Evolutionary conservation across 2,329 filamentous ascomycete genomes (phyloP), one percentile per base, ranked within the genome.

Genomic region (Calonectria naviculata): DNA sequence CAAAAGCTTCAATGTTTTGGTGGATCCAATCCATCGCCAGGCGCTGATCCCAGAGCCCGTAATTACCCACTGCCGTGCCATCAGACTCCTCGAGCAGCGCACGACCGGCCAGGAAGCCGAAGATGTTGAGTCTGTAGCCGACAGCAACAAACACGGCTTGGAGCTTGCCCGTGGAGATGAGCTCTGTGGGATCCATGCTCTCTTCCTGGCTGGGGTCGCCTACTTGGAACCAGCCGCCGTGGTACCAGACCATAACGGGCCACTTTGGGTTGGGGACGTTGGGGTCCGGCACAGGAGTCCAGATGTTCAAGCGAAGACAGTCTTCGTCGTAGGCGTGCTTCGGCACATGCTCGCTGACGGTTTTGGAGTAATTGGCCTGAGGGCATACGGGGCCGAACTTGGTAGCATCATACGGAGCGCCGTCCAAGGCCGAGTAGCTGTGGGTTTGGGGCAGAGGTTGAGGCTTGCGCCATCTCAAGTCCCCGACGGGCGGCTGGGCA

Each of bases 211-310:
- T 82, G 0, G 84, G 84, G 28, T 86, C 82, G 15, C 85, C 85
- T 36, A 86, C 80, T 70, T 87, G 85, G 71, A 87, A 86, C 85
- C 85, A 87, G 0, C 86, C 85, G 4, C 86, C 86, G 56, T 86
- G 83, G 1, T 84, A 74, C 78, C 81, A 84, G 9, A 84, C 63
- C 78, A 81, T 78, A 1, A 83, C 79, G 1, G 81, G 81, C 75
- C 78, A 82, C 61, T 77, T 80, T 36, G 29, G 36, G 17, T 73
- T 72, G 1, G 54, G 34, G 9, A 56, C 47, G 2, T 71, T 73
- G 56, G 72, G 71, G 38, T 64, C 68, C 0, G 31, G 73, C 44
- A 83, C 80, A 0, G 86, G 85, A 0, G 84, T 84, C 85, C 85
- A 87, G 65, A 87, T 85, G 67, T 87, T 87, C 21, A 86, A 76